Conservation (phyloP, 805 yeast species). For the Saccharomycopsis babjevae region DNA sequence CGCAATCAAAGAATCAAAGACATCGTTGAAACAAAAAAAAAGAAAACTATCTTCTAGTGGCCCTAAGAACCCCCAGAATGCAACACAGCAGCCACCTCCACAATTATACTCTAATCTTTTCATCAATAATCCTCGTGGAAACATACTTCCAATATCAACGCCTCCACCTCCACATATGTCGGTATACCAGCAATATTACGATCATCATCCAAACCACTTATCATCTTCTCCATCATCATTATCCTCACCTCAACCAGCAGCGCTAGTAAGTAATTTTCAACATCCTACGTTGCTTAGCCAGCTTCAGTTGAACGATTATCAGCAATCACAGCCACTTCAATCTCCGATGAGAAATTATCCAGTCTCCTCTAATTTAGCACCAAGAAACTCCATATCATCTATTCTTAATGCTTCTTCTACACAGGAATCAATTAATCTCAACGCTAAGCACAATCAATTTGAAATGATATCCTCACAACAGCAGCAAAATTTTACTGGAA, state of each 20-base stretch:
- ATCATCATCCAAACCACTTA: not conserved
- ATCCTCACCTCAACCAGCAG: not conserved
- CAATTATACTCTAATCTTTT: not conserved
- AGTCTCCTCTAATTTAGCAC: not conserved
- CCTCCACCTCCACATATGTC: not conserved
- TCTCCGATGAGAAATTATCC: not conserved
- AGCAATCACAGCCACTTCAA: not conserved
- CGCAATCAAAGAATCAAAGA: constrained; percentile 26
- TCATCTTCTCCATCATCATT: not conserved
- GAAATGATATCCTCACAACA: not conserved
- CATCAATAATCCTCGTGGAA: not conserved
- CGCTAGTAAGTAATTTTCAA: not conserved
- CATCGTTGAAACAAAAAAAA: constrained; percentile 20
- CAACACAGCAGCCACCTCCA: not conserved
- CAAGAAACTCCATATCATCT: not conserved
- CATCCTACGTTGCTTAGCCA: not conserved
- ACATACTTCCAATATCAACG: not conserved
- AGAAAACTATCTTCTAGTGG: not conserved
- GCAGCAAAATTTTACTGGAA: not conserved
- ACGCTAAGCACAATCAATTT: not conserved
- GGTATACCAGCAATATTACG: not conserved
- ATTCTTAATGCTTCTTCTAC: not conserved
- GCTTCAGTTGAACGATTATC: not conserved
- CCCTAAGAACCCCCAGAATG: not conserved
- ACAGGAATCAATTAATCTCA: not conserved